Conservation (phyloP, 2,329 filamentous ascomycete species). For the Microcyclosporella mali region DNA sequence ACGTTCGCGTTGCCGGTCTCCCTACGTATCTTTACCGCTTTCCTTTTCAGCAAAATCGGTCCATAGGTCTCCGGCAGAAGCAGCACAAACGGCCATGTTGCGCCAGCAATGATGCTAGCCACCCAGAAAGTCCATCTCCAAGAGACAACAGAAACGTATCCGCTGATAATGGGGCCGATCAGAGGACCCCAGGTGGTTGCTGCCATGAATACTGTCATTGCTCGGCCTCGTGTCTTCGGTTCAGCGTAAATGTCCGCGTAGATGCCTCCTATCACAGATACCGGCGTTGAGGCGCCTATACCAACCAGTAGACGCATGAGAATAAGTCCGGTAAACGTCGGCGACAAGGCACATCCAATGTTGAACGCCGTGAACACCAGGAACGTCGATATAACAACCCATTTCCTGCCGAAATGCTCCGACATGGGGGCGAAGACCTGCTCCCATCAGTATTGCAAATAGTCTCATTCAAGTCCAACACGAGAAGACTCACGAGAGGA, state of each 20-base stretch:
- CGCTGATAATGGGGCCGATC: slow-evolving; percentile 59
- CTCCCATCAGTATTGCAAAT: not conserved
- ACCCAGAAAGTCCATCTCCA: slow-evolving; percentile 71
- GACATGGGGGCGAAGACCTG: slow-evolving; percentile 39
- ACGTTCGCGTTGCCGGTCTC: slow-evolving; percentile 48
- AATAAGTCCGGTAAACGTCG: slow-evolving; percentile 40
- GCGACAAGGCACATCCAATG: slow-evolving; percentile 39
- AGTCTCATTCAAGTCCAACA: no score
- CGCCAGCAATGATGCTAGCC: slow-evolving; percentile 60
- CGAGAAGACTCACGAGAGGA: slow-evolving; percentile 28
- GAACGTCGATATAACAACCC: slow-evolving; percentile 47
- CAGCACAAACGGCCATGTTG: slow-evolving; percentile 54
- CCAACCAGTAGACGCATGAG: slow-evolving; percentile 41
- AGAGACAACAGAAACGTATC: slow-evolving; percentile 54
- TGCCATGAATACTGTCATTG: slow-evolving; percentile 60
- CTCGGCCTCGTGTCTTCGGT: slow-evolving; percentile 50
- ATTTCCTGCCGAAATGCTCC: slow-evolving; percentile 42
- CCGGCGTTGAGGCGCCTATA: slow-evolving; percentile 42
- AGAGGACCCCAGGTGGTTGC: slow-evolving; percentile 62
- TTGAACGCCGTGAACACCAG: slow-evolving; percentile 41
- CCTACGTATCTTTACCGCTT: slow-evolving; percentile 55
- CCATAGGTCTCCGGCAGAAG: slow-evolving; percentile 52
- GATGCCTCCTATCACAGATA: slow-evolving; percentile 56
- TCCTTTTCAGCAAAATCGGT: slow-evolving; percentile 37
- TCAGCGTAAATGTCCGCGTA: slow-evolving; percentile 61